phyloP scores from a whole-genome alignment of 768 basidiomycete species.

The Russula griseocarnosa region DNA sequence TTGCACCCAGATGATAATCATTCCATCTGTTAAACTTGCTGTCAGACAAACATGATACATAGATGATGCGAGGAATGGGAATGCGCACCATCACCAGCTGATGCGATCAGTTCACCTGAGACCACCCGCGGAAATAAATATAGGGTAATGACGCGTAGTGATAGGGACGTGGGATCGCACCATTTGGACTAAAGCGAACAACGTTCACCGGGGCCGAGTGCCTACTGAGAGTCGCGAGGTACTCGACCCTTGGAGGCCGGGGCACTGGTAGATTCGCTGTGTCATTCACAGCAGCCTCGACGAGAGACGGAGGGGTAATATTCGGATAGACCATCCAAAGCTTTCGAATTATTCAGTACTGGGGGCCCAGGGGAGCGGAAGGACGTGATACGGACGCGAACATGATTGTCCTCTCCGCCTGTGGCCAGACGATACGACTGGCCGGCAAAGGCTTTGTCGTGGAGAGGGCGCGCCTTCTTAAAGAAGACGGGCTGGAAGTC shows the following conservation, averaged over 20 bases:
- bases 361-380: not conserved
- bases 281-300: conserved; percentile 40
- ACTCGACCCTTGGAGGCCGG: conserved; percentile 87
- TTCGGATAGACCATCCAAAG: conserved; percentile 95
- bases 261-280: conserved; percentile 36
- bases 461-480: conserved; percentile 71
- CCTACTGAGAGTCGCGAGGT: conserved; percentile 87
- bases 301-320: conserved; percentile 62
- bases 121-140: conserved; percentile 7
- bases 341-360: conserved; percentile 38
- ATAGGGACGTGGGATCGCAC: conserved; percentile 40
- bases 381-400: conserved; percentile 63
- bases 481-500: conserved; percentile 88
- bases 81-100: conserved; percentile 89
- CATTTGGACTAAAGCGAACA: conserved; percentile 92
- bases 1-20: conserved; percentile 94
- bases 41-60: conserved; percentile 12
- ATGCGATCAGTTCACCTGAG: conserved; percentile 85
- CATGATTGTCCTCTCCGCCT: conserved; percentile 94
- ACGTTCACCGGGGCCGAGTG: conserved; percentile 97
- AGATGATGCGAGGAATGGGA: conserved; percentile 9
- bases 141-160: conserved; percentile 5
- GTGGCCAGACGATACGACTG: conserved; percentile 91
- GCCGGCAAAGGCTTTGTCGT: conserved; percentile 52
- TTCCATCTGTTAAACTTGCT: conserved; percentile 63